Base-by-base conservation (phyloP, 1,139 yeast species). In the Eremothecium sinecaudum region DNA sequence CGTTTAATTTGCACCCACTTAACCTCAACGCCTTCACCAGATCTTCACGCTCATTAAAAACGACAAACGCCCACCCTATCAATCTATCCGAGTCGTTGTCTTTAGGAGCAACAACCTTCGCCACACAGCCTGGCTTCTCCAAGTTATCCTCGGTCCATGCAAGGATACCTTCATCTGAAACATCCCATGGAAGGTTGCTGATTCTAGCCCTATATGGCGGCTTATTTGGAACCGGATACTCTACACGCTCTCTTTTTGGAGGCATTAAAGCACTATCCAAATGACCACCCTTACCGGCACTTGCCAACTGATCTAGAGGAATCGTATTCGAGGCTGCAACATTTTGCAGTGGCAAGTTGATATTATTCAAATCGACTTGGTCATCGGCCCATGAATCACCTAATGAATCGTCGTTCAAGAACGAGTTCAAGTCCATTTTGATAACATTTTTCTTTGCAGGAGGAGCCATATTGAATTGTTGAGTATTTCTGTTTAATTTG, bases 171-270 rank as follows among this genome's bases (percentile, higher is more conserved):
- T 67, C 75, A 58, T 87, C 95, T 38, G 67, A 62, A 30, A 75
- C 71, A 45, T 81, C 90, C 78, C 84, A 82, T 40, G 95, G 86
- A 56, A 92, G 72, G 62, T 87, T 86, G 54, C 76, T 74, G 48
- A 90, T 70, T 60, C 86, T 75, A 14, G 95, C 96, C 53, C 83
- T 80, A 68, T 63, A 92, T 37, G 99, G 99, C 19, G 96, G 87
- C 36, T 66, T 70, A 51, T 86, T 93, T 32, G 99, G 99, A 42
- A 92, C 69, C 29, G 94, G 94, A 51, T 64, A 80, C 52, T 78
- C 90, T 43, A 68, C 71, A 59, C 83, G 72, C 44, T 69, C 68
- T 35, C 51, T 55, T 36, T 66, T 42, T 26, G 47, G 44, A 20
- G 47, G 47, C 39, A 42, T 62, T 35, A 61, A 50, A 9, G 65